Base-by-base conservation (phyloP, 768 basidiomycete species). In the Trametes cinnabarina region DNA sequence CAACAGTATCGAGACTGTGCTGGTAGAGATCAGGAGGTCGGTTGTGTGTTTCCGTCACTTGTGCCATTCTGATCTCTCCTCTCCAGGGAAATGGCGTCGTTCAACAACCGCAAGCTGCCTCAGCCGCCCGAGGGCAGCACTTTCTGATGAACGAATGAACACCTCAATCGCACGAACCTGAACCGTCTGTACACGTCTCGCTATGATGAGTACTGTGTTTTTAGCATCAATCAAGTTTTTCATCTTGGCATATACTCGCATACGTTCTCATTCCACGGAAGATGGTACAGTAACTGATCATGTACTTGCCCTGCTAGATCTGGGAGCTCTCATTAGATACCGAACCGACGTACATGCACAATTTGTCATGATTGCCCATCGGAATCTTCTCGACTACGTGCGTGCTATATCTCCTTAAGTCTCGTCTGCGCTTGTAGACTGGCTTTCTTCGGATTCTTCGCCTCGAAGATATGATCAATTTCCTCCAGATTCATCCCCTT, bases 11-110 rank as follows among this genome's bases (percentile, higher is more conserved):
- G 95, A 98, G 78, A 89, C 81, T 2, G 75, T 98, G 14, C 78
- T 99, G 11, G 91, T 96, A n/a, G 92, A 94, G 72, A 90, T 99
- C 66, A 80, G 96, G 68, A 88, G 84, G 96, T 94, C 58, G 66
- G 89, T 47, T 23, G 44, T 28, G n/a, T 23, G n/a, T 14, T 9
- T 1, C 11, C 25, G 10, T 39, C 23, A 8, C 19, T 25, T 4
- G 14, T 3, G n/a, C 11, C 22, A 7, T n/a, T 20, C 12, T 19
- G 3, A 11, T 8, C 15, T 55, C 17, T 11, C 23, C 32, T 20
- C 1, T 19, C 17, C 64, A 98, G 95, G 76, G 94, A 97, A 73
- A 98, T 99, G 97, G 94, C 88, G 2, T 84, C 90, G 47, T 86
- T 90, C 68, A 82, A 82, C 60, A 99, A 98, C 73, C 79, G 94